These are phyloP conservation scores for Emericellopsis atlantica DNA, from an alignment of 2,329 filamentous ascomycete species.

Conservation along the genomic window DNA sequence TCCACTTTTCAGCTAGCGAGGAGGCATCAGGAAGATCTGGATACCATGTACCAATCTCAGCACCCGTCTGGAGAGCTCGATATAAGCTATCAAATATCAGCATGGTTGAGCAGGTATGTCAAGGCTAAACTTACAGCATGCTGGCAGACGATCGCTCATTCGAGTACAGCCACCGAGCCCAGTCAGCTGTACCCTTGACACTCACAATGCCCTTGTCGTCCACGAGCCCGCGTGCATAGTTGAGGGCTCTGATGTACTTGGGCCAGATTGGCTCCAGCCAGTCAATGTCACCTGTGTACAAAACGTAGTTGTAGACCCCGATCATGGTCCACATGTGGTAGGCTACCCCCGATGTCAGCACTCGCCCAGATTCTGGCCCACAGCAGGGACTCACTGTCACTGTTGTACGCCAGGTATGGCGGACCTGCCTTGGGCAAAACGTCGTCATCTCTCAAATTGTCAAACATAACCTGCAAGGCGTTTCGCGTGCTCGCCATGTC, in stretches of 20 bases:
- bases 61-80: neutral
- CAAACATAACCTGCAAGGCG: constrained; percentile 33
- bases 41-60: neutral
- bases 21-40: constrained; percentile 20
- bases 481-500: constrained; percentile 37
- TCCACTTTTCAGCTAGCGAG: constrained; percentile 29
- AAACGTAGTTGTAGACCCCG: constrained; percentile 40
- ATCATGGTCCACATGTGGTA: constrained; percentile 32
- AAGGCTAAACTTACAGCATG: neutral
- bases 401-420: constrained; percentile 18
- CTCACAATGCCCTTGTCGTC: constrained; percentile 20
- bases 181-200: constrained; percentile 35
- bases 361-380: neutral
- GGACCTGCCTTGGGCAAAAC: constrained; percentile 35
- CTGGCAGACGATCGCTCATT: neutral
- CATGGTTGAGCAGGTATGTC: neutral
- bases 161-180: constrained; percentile 15
- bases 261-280: constrained; percentile 11
- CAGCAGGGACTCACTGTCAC: neutral
- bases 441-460: constrained; percentile 25
- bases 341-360: neutral
- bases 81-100: neutral
- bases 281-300: constrained; percentile 21
- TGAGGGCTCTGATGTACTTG: constrained; percentile 15
- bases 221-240: constrained; percentile 8